Conservation (phyloP, 345 rosid species). For the Bruguiera sexangula region DNA sequence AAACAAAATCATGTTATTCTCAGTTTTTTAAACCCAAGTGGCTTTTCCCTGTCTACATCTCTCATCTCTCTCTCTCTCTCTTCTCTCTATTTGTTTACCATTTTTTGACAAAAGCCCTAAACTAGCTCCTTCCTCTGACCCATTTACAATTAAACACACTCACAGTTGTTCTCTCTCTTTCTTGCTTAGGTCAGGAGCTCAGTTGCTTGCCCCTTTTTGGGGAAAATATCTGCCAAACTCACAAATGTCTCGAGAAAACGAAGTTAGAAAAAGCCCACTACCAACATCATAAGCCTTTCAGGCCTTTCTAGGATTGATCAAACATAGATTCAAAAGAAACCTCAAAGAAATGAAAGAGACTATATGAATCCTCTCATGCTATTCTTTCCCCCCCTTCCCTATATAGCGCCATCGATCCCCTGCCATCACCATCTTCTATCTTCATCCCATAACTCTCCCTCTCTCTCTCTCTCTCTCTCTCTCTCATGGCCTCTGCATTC, state of each 20-base stretch:
- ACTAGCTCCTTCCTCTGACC: background rate
- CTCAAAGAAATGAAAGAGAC: slow-evolving; percentile 17
- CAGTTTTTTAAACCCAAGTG: slow-evolving; percentile 18
- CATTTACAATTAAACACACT: slow-evolving; percentile 9
- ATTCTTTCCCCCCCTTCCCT: slow-evolving; percentile 9
- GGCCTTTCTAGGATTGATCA: slow-evolving; percentile 37
- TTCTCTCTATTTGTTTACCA: slow-evolving; percentile 18
- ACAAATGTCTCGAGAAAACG: background rate
- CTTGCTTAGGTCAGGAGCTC: slow-evolving; percentile 10
- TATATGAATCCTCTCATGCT: background rate
- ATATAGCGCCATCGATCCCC: slow-evolving; percentile 7
- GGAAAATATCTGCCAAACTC: slow-evolving; percentile 17
- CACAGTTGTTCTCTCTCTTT: background rate
- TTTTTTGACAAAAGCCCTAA: slow-evolving; percentile 24
- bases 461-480: background rate
- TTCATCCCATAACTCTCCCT: background rate
- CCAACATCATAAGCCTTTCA: slow-evolving; percentile 33
- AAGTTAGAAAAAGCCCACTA: slow-evolving; percentile 17
- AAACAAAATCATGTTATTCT: slow-evolving; percentile 53
- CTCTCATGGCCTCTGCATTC: slow-evolving; percentile 5
- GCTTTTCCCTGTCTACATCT: slow-evolving; percentile 34
- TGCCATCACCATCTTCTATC: background rate
- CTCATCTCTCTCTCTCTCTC: slow-evolving; percentile 13
- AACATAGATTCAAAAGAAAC: slow-evolving; percentile 16
- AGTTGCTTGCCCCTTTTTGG: slow-evolving; percentile 26